Evolutionary conservation across 257 asterid species (phyloP).

Genomic region (Solanum corneliomulleri): DNA sequence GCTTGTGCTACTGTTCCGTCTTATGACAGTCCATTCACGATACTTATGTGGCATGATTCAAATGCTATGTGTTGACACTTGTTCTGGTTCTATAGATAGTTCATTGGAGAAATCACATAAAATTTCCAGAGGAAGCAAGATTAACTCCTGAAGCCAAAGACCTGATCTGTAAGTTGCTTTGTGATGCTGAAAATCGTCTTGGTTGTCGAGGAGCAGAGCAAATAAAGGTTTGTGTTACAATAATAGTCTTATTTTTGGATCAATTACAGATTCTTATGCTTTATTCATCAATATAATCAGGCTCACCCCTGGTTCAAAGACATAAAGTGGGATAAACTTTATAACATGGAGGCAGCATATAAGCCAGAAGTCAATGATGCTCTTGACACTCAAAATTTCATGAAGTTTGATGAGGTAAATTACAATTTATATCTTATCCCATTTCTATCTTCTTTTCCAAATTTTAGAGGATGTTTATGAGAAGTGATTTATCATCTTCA

Average conservation of each 20-base stretch:
- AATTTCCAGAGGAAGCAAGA: constrained; percentile 56
- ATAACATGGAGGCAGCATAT: constrained; percentile 71
- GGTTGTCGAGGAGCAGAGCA: constrained; percentile 69
- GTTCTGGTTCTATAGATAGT: constrained; percentile 39
- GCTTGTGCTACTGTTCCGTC: neutral
- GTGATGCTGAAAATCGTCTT: constrained; percentile 50
- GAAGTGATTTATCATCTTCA: neutral
- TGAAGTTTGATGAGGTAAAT: constrained; percentile 65
- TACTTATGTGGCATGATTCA: neutral
- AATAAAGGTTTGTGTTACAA: constrained; percentile 38
- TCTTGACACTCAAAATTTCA: constrained; percentile 76
- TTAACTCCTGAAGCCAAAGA: constrained; percentile 60
- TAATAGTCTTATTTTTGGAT: neutral
- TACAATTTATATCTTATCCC: neutral
- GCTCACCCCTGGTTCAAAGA: constrained; percentile 88
- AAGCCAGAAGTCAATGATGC: constrained; percentile 77
- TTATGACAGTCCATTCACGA: neutral
- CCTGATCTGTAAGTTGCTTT: constrained; percentile 51
- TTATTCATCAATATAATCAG: constrained; percentile 18
- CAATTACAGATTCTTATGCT: neutral
- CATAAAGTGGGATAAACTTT: constrained; percentile 58
- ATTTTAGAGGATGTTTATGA: neutral
- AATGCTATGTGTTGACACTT: neutral
- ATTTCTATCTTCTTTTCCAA: neutral
- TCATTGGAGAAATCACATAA: constrained; percentile 57